phyloP scores from a whole-genome alignment of 176 grass and related monocot species.

The Carex kokanica region DNA sequence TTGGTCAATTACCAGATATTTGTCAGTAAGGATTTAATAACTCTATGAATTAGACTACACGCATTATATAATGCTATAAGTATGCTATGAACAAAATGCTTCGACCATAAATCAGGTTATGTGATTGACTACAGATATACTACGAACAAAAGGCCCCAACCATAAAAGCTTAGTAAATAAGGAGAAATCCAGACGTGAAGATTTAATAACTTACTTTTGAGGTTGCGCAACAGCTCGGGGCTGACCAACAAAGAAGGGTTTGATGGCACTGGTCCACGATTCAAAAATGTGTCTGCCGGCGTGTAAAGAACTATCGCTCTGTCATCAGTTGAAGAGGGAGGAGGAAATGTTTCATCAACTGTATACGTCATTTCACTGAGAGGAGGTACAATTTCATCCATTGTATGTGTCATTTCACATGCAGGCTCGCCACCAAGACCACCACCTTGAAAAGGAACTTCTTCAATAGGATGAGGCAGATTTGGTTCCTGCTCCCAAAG shows the following conservation, averaged over 20 bases:
- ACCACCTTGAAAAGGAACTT: conserved; percentile 22
- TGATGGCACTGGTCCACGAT: conserved; percentile 28
- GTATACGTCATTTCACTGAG: conserved; percentile 17
- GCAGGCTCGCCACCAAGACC: conserved; percentile 22
- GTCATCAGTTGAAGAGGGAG: conserved; percentile 28
- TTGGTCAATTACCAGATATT: neutral
- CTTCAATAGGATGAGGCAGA: conserved; percentile 17
- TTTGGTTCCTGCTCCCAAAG: conserved; percentile 20
- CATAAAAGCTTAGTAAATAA: neutral
- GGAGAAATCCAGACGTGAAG: neutral
- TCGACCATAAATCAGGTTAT: no score
- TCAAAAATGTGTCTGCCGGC: conserved; percentile 28
- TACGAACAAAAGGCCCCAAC: conserved; percentile 3
- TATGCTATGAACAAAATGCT: no score
- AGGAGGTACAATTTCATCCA: conserved; percentile 23
- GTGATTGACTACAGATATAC: neutral
- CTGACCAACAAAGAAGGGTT: conserved; percentile 65
- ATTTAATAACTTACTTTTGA: conserved; percentile 74
- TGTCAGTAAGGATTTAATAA: neutral
- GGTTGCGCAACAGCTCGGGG: conserved; percentile 53
- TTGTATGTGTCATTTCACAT: conserved; percentile 26
- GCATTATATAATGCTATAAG: conserved; percentile 8
- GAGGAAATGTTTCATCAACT: conserved; percentile 31
- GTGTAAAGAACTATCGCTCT: conserved; percentile 79
- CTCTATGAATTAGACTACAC: conserved; percentile 8